Evolutionary conservation across 148 eudicot genomes (phyloP), one percentile per base, ranked within the genome.

Genomic region (Silene latifolia): DNA sequence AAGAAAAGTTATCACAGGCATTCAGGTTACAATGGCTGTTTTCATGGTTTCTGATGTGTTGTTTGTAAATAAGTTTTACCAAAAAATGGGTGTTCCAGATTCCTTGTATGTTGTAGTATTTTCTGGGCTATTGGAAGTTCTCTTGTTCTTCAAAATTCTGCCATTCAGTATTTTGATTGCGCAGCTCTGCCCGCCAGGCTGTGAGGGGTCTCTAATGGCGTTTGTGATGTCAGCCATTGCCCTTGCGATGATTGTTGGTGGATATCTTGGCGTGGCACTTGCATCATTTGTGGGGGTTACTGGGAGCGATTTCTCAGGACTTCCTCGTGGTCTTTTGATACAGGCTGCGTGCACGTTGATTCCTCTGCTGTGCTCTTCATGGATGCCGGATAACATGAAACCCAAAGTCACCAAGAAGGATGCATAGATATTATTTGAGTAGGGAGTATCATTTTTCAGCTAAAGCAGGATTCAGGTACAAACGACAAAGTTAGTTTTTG

Each of bases 181-280:
- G 46, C 86, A 92, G 78, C 88, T 89, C n/a, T 92, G 97, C 71
- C 98, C 97, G 29, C 85, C 87, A 1, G 96, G 98, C 2, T 90
- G 93, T 67, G 98, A 92, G 78, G 98, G 98, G 17, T 92, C 98
- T 29, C 51, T 95, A 42, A 95, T 92, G 98, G 97, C 98, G 5
- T 92, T 95, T 77, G 87, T 90, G 7, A 92, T 85, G 89, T 95
- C 98, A 48, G 86, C 92, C 23, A 62, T 89, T n/a, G 93, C 98
- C 25, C 86, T 95, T 11, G 87, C 97, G 13, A 79, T 92, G 72
- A 90, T 95, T 24, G 77, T 92, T 71, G 89, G 96, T 39, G 98
- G 98, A 21, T 94, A 88, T 71, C 77, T 94, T 10, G 98, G 98
- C 4, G 97, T 94, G 20, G 93, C 85, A 9, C 96, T 94, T 65